A percentile compares a stretch with the other conserved stretches of the same genome.
Evolutionary conservation across 306 rosid species (phyloP).

Genomic region (Ceratonia siliqua): DNA sequence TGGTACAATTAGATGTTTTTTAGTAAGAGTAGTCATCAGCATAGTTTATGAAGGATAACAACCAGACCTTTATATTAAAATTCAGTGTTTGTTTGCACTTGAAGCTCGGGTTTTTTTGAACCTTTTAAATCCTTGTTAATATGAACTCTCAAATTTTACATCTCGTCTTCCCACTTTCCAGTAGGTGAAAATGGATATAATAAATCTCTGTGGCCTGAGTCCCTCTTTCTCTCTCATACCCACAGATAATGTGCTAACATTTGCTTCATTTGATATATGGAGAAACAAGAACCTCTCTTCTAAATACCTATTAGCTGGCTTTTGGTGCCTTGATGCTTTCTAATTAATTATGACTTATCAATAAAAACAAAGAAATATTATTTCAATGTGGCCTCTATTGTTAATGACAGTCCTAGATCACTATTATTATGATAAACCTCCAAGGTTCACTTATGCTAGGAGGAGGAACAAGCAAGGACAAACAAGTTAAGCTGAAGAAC

Average conservation of each 20-base stretch:
- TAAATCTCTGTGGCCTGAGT: background rate
- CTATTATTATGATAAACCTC: too few relatives aligned
- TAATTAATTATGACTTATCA: too few relatives aligned
- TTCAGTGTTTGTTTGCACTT: background rate
- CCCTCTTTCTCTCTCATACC: background rate
- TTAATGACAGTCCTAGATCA: background rate
- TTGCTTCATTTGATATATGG: background rate
- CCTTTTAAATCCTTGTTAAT: background rate
- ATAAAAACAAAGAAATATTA: background rate
- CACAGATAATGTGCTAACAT: background rate
- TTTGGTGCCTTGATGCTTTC: background rate
- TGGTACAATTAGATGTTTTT: background rate
- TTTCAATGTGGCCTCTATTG: background rate
- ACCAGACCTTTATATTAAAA: background rate
- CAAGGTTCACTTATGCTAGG: too few relatives aligned
- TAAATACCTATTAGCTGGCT: background rate
- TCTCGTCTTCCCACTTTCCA: background rate
- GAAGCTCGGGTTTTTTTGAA: background rate
- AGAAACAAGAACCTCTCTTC: background rate
- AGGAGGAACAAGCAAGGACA: too few relatives aligned
- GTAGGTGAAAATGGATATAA: background rate
- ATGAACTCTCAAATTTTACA: background rate
- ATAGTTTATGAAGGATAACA: background rate
- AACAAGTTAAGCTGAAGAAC: too few relatives aligned
- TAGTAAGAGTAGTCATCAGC: background rate